Evolutionary conservation across 2,329 filamentous ascomycete genomes (phyloP).

Genomic region (Metarhizium brunneum): DNA sequence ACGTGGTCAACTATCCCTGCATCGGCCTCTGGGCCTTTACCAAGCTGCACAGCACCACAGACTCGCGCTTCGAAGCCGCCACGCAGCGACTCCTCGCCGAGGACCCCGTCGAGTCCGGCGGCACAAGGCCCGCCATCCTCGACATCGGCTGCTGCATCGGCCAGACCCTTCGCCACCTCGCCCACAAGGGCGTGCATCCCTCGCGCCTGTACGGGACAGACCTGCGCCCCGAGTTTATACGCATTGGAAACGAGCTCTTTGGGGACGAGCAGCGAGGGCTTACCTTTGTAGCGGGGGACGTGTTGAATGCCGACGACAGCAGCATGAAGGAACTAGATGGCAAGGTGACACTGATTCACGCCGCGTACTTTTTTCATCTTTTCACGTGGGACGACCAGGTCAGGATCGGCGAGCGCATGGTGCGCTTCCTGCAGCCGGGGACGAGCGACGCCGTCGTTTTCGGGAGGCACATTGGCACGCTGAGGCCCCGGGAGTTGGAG

Average conservation of each 20-base stretch:
- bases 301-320: not conserved
- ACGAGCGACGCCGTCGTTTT: conserved; percentile 26
- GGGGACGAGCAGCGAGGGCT: conserved; percentile 27
- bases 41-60: conserved; percentile 16
- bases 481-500: conserved; percentile 15
- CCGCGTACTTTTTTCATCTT: conserved; percentile 26
- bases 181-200: conserved; percentile 29
- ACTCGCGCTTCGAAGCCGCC: not conserved
- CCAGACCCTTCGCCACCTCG: conserved; percentile 27
- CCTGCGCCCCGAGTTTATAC: conserved; percentile 29
- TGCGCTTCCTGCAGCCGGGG: conserved; percentile 22
- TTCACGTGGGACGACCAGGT: conserved; percentile 25
- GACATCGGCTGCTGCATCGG: conserved; percentile 31
- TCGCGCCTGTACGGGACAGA: conserved; percentile 31
- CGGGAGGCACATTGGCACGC: conserved; percentile 30
- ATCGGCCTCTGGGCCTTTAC: conserved; percentile 27
- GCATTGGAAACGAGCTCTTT: conserved; percentile 47
- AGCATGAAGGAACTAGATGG: conserved; percentile 14
- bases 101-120: not conserved
- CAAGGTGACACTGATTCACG: conserved; percentile 24
- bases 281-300: not conserved
- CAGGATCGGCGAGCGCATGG: conserved; percentile 20
- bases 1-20: conserved; percentile 21
- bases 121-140: conserved; percentile 15
- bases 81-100: not conserved